phyloP scores from a whole-genome alignment of 1,139 yeast species.

The Diutina sp. region DNA sequence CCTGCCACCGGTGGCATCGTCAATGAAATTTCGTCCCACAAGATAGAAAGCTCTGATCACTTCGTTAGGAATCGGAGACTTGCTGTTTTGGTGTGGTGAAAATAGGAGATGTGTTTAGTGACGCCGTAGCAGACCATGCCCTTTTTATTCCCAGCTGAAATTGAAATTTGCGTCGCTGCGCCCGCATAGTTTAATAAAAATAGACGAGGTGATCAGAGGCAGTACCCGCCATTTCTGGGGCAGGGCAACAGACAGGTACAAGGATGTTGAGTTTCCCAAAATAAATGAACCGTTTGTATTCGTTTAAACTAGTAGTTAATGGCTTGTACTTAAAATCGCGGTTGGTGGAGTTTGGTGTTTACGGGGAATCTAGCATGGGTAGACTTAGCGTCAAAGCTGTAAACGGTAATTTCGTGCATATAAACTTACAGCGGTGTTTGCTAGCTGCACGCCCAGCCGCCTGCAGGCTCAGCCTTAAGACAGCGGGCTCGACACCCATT shows the following conservation, averaged over 20 bases:
- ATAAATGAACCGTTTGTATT: too few relatives aligned
- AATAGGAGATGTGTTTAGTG: too few relatives aligned
- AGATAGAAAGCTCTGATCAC: neutral
- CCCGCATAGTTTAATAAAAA: neutral
- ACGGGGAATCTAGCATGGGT: neutral
- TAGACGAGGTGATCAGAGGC: neutral
- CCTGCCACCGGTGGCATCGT: conserved; percentile 9
- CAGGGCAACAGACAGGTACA: too few relatives aligned
- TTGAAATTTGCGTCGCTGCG: neutral
- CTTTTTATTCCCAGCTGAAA: neutral
- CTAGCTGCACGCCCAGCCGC: neutral
- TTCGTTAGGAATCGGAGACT: neutral
- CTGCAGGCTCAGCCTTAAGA: neutral
- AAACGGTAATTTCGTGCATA: neutral
- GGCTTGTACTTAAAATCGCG: too few relatives aligned
- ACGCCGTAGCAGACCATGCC: neutral
- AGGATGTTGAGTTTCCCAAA: too few relatives aligned
- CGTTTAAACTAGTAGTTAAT: too few relatives aligned
- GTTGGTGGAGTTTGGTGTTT: too few relatives aligned
- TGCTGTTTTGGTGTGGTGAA: neutral
- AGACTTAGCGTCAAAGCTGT: neutral
- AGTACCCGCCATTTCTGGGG: neutral
- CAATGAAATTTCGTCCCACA: neutral
- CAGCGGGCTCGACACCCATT: neutral
- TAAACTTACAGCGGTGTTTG: neutral